Evolutionary conservation across 2,329 filamentous ascomycete species (phyloP).

Genomic region (Clarireedia hainanense): DNA sequence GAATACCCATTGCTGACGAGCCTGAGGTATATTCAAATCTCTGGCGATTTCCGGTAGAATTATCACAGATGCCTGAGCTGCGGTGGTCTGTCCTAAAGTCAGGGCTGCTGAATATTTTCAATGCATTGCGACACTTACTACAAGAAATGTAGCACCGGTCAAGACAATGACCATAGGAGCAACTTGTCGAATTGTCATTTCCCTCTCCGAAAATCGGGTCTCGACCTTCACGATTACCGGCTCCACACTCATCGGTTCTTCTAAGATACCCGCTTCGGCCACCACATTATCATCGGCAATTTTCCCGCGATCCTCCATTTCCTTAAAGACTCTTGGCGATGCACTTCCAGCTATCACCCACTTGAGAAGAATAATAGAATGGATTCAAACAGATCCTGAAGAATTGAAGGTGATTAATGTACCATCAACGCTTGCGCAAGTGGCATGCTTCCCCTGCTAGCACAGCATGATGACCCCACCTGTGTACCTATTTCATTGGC

Average conservation of each 20-base stretch:
- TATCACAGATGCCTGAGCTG: slow-evolving; percentile 46
- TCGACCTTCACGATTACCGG: slow-evolving; percentile 1
- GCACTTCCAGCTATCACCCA: not conserved
- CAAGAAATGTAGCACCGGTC: slow-evolving; percentile 23
- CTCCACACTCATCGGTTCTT: not conserved
- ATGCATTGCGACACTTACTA: slow-evolving; percentile 11
- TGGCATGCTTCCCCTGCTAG: not conserved
- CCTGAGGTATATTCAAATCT: slow-evolving; percentile 24
- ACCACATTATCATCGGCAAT: not conserved
- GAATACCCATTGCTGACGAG: slow-evolving; percentile 28
- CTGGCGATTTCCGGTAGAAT: slow-evolving; percentile 32
- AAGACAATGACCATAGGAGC: slow-evolving; percentile 21
- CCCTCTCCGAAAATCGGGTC: slow-evolving; percentile 8
- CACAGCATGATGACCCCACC: not conserved
- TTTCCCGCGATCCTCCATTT: not conserved
- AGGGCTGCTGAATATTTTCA: not conserved
- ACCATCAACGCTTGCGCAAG: too few relatives aligned
- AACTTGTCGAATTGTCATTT: slow-evolving; percentile 21
- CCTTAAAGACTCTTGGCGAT: not conserved
- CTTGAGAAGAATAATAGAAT: too few relatives aligned
- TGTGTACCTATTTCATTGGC: not conserved
- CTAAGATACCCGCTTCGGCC: not conserved
- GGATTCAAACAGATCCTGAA: too few relatives aligned
- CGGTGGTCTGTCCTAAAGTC: not conserved
- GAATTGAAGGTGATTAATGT: not conserved